These are phyloP conservation scores for Corylus heterophylla DNA, from an alignment of 306 rosid species.

Conservation along the genomic window DNA sequence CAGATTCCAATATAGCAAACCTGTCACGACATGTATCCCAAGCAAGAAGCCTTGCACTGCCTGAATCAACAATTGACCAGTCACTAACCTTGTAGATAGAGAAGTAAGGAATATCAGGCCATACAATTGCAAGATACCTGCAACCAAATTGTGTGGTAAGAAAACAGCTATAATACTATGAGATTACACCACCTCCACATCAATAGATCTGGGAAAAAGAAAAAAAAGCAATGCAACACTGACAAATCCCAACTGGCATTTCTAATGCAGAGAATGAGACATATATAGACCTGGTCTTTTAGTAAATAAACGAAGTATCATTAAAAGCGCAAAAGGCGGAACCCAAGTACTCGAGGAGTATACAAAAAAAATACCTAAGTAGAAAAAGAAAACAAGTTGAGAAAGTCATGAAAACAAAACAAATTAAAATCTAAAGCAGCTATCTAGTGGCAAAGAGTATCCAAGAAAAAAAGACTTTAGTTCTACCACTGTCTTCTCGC, in stretches of 20 bases:
- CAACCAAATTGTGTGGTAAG: constrained; percentile 38
- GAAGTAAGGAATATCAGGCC: constrained; percentile 99
- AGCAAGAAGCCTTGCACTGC: constrained; percentile 96
- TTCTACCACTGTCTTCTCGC: too few relatives aligned
- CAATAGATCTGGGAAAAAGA: constrained; percentile 4
- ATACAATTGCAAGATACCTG: constrained; percentile 92
- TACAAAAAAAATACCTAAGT: too few relatives aligned
- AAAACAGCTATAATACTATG: constrained; percentile 16
- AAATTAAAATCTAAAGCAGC: too few relatives aligned
- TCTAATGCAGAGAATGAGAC: neutral
- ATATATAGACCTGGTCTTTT: neutral
- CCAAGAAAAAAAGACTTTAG: too few relatives aligned
- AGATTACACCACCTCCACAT: constrained; percentile 17
- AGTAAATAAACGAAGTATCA: too few relatives aligned
- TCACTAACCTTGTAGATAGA: constrained; percentile 92
- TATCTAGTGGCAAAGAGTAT: too few relatives aligned
- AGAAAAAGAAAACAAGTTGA: too few relatives aligned
- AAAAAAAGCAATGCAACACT: constrained; percentile 5
- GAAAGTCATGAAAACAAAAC: too few relatives aligned
- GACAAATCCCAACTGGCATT: neutral
- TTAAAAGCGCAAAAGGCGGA: too few relatives aligned
- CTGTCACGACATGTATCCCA: constrained; percentile 99
- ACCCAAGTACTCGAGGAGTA: too few relatives aligned
- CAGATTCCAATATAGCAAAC: constrained; percentile 89
- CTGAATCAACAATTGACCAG: constrained; percentile 99